Base-by-base conservation (phyloP, 2,329 filamentous ascomycete species). In the Colletotrichum kahawae region DNA sequence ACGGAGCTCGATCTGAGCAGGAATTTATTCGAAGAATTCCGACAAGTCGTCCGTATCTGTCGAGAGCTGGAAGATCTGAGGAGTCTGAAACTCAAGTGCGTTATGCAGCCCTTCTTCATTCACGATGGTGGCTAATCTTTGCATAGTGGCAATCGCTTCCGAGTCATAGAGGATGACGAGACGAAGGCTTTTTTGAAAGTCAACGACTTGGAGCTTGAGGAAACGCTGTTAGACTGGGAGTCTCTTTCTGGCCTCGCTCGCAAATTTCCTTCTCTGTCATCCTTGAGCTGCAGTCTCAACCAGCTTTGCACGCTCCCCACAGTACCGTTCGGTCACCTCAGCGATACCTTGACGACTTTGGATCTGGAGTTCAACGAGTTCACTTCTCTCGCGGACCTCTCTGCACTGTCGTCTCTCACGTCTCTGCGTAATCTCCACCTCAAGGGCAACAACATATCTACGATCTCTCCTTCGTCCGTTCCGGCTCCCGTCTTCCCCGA, bases 1-100 rank as follows among this genome's bases (percentile, higher is more conserved):
- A 87, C 89, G 2, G 95, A 98, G 81, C 87, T 98, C 60, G 96
- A 98, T 81, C 83, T 99, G 56, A 95, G 95, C 80, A 91, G 95
- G 66, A 98, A 98, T 82, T 83, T 98, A 38, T 92, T 98, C 79
- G 91, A 92, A 70, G 85, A 85, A 13, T 90, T 96, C 82, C 85
- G 85, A 4, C 91, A 94, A 29, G 89, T 98, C 12, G 89, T 91
- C 21, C 87, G 90, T 4, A 94, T 98, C 51, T 97, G 95, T 81
- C 86, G 85, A 8, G 90, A 94, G 77, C 86, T 98, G 43, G 88
- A 89, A n/a, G 87, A 87, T 24, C 82, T 98, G 77, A 90, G 86
- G 71, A 91, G 86, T 65, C 82, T 98, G 78, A 92, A 92, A 77
- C 85, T 96, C 43, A 95, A 94, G 95, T 96, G 85, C 80, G 92